Evolutionary conservation across 257 asterid genomes (phyloP), one percentile per base, ranked within the genome.

Genomic region (Oldenlandia corymbosa): DNA sequence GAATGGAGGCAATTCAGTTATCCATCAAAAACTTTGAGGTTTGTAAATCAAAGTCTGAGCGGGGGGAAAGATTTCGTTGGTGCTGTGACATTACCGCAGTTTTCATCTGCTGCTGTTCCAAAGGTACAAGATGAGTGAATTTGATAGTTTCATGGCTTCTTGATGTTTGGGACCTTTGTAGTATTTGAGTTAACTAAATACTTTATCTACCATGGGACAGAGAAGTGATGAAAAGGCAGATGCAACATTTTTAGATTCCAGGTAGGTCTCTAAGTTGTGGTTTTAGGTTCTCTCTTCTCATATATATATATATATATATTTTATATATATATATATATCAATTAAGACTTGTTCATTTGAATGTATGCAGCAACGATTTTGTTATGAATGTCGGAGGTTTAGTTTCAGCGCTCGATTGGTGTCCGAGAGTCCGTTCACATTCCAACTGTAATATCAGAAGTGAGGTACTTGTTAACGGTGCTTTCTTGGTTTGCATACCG

Each of bases 351-450:
- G 17, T 49, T 32, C 37, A 32, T 37, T 27, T 67, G 50, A 30
- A 59, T 49, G 71, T 69, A 80, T 83, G 77, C 94, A 93, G 96
- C 81, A 75, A 83, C 67, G 97, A 90, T 78, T 76, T 79, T 71
- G 78, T 90, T 58, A 75, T 93, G 87, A 50, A 87, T 73, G 96
- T 75, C 71, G 99, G 99, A 62, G 99, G 99, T 75, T 55, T 80
- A 23, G 88, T 86, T 37, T 93, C 96, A 94, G 96, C 95, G 16
- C 62, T 93, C 72, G 99, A 90, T 71, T 93, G 99, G 99, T 90
- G 99, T 74, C 96, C 97, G 58, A 74, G 78, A 81, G 79, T 70
- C 64, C 70, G 81, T 68, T 69, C 63, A 28, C 58, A 66, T 77
- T 67, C 85, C 17, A 72, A 75, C 36, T 60, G 61, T 68, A 74